phyloP scores from a whole-genome alignment of 306 rosid genomes.

The Lagenaria siceraria region DNA sequence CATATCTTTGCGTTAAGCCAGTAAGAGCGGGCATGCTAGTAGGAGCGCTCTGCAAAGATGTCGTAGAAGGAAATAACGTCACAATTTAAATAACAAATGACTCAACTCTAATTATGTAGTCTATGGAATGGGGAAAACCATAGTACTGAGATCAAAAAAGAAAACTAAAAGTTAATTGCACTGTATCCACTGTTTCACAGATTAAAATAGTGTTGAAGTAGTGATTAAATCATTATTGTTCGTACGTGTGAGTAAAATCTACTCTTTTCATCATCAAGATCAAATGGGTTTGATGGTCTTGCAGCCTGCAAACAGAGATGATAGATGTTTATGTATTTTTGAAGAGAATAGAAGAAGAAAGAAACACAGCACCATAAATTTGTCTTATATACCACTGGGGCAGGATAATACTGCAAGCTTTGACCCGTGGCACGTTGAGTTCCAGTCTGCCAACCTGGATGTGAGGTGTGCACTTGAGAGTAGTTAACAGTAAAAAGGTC shows the following conservation, averaged over 20 bases:
- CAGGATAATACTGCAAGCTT: conserved; percentile 48
- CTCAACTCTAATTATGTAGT: not conserved
- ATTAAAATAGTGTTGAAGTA: not conserved
- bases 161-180: no score
- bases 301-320: conserved; percentile 38
- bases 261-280: conserved; percentile 24
- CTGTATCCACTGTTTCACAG: no score
- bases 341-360: not conserved
- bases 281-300: conserved; percentile 55
- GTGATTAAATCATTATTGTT: conserved; percentile 2
- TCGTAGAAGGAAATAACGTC: conserved; percentile 33
- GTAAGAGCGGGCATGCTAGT: conserved; percentile 19
- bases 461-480: conserved; percentile 28
- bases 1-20: conserved; percentile 30
- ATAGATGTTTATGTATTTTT: not conserved
- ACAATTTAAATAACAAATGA: conserved; percentile 9
- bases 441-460: conserved; percentile 41
- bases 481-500: conserved; percentile 52
- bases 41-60: conserved; percentile 22
- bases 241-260: conserved; percentile 34
- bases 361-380: not conserved
- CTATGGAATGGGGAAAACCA: not conserved
- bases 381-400: conserved; percentile 26
- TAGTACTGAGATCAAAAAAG: no score
- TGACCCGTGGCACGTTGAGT: conserved; percentile 38